Percentiles rank a stretch among this genome's conserved stretches.
Evolutionary conservation across 75 land plant species (phyloP).

Genomic region (Cryptomeria japonica): DNA sequence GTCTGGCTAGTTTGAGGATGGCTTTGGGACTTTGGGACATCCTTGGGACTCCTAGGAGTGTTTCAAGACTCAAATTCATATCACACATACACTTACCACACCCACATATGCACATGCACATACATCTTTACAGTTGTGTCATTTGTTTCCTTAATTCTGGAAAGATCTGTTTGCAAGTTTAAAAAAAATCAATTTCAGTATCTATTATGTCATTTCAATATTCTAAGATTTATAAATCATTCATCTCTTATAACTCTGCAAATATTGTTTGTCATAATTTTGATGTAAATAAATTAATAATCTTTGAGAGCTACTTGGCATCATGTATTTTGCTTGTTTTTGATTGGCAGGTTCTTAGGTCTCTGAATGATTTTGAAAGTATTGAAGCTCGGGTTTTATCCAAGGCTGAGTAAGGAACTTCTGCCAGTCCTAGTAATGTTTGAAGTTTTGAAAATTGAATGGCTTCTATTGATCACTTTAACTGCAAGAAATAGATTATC

Average conservation of each 20-base stretch:
- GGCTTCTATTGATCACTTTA: conserved; percentile 3
- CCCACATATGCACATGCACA: not conserved
- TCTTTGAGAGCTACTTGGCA: not conserved
- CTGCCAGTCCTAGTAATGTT: not conserved
- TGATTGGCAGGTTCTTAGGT: conserved; percentile 42
- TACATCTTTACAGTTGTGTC: not conserved
- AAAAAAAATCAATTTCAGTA: not conserved
- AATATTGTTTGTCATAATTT: not conserved
- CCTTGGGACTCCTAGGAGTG: too few species aligned
- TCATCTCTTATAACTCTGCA: not conserved
- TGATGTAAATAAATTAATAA: not conserved
- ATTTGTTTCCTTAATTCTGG: not conserved
- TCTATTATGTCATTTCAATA: not conserved
- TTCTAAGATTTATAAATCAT: not conserved
- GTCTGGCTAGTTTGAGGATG: too few species aligned
- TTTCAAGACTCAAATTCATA: not conserved
- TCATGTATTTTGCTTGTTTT: not conserved
- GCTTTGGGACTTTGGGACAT: too few species aligned
- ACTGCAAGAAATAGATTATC: not conserved
- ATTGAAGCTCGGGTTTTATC: conserved; percentile 30
- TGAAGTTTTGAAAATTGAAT: not conserved
- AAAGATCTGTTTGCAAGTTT: not conserved
- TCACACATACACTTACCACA: not conserved
- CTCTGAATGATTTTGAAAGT: conserved; percentile 47
- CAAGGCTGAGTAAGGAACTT: conserved; percentile 57